Percentiles rank a stretch among this genome's conserved stretches.
Conservation (phyloP, 768 basidiomycete species). For the Hypholoma sublateritium region DNA sequence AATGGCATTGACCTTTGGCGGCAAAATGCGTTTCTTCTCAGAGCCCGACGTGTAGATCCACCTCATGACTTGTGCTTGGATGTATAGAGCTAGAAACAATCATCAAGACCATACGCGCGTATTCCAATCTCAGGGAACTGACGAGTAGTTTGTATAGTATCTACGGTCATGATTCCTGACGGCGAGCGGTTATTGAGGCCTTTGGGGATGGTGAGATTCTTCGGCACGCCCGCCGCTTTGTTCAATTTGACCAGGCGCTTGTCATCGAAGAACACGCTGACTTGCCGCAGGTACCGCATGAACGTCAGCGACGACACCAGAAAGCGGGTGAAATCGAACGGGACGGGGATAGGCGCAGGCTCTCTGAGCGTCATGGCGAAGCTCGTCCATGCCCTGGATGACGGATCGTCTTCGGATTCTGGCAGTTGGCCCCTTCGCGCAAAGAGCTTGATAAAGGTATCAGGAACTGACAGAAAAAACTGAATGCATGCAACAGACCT, state of each 20-base stretch:
- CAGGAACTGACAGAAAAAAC: constrained; percentile 1
- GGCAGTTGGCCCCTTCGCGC: constrained; percentile 76
- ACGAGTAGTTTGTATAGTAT: constrained; percentile 64
- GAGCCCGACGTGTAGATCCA: constrained; percentile 72
- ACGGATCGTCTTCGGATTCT: constrained; percentile 23
- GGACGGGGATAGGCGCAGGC: constrained; percentile 71
- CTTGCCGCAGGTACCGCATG: constrained; percentile 74
- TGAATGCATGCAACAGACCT: constrained; percentile 40
- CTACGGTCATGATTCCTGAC: constrained; percentile 67
- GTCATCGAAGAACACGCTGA: constrained; percentile 83
- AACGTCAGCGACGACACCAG: constrained; percentile 91
- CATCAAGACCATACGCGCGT: constrained; percentile 7
- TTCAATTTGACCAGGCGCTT: constrained; percentile 64
- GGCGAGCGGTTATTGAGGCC: constrained; percentile 57
- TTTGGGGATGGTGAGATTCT: constrained; percentile 50
- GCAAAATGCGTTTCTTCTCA: constrained; percentile 48
- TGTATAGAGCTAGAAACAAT: constrained; percentile 56
- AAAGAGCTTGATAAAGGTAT: constrained; percentile 53
- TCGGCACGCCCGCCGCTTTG: constrained; percentile 59
- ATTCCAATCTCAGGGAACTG: constrained; percentile 19
- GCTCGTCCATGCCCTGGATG: constrained; percentile 67
- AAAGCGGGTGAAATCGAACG: constrained; percentile 89
- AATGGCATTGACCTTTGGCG: constrained; percentile 24
- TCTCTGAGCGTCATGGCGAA: constrained; percentile 91
- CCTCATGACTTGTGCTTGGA: constrained; percentile 80